Evolutionary conservation across 164 flowering plant genomes (phyloP), one percentile per base, ranked within the genome.

Genomic region (Saururus chinensis): DNA sequence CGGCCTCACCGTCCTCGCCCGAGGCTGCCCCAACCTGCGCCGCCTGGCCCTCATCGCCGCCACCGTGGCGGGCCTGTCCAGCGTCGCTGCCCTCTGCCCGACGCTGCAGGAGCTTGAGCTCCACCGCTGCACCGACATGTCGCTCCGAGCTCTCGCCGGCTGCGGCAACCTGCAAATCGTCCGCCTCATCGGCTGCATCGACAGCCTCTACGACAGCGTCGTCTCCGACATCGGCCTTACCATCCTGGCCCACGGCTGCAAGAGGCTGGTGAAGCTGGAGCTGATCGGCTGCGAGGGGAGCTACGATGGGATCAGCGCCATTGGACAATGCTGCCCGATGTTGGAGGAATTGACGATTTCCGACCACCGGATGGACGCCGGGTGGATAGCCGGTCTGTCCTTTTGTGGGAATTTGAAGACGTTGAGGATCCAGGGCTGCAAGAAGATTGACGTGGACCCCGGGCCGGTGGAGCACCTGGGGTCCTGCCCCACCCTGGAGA

Each of bases 281-380:
- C 67, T 95, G 54, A 64, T 69, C 60, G 93, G 98, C 21, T 95
- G 98, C 65, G 90, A 86, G 68, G 99, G 99, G 60, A 87, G 96
- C 60, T 89, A 87, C 70, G 98, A 82, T 51, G 99, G 99, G 75
- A 83, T 91, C 51, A 84, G 80, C 60, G 98, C 96, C 0, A 87
- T 95, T 59, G 97, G 95, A 0, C 84, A 85, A 66, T 85, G 97
- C 57, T 95, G 99, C 66, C 81, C 74, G 19, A 89, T 91, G 96
- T 68, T 91, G 58, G 97, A 91, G 72, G 98, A 95, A 68, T 69
- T 91, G 68, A 84, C 85, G 11, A 49, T 95, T 13, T 71, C 66
- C 64, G 77, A 85, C 62, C 95, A 89, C 37, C 76, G 80, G 68
- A 84, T 91, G 96, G 99, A 91, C 40, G 85, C 69, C 40, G 99